Evolutionary conservation across 2,329 filamentous ascomycete species (phyloP).

Genomic region (Aspergillus sp.): DNA sequence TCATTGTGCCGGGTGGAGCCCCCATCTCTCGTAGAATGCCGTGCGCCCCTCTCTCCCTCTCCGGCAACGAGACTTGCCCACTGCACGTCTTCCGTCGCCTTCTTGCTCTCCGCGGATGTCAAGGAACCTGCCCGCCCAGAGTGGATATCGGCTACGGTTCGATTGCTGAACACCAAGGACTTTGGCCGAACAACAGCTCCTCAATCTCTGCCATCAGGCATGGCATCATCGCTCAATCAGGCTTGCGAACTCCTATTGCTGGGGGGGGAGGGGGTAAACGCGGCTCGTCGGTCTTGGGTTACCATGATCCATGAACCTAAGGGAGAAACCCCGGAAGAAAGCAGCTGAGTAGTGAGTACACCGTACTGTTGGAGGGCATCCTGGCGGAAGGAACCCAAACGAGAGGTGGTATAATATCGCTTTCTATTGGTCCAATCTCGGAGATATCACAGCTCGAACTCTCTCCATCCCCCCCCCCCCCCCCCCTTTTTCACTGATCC

Average conservation of each 20-base stretch:
- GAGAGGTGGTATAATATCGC: neutral
- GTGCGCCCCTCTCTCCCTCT: neutral
- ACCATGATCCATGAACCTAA: neutral
- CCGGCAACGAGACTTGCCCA: too few relatives aligned
- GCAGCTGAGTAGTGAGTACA: neutral
- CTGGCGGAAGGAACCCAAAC: neutral
- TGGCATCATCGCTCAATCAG: neutral
- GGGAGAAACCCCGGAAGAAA: neutral
- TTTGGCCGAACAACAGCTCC: neutral
- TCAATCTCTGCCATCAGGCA: neutral
- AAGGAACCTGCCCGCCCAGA: neutral
- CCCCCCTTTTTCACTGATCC: neutral
- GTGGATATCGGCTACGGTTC: neutral
- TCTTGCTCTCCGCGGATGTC: neutral
- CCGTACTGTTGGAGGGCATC: too few relatives aligned
- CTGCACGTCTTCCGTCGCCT: neutral
- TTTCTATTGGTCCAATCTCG: neutral
- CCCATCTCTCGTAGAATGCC: neutral
- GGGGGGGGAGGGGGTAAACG: neutral
- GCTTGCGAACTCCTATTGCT: neutral
- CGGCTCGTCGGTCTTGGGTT: neutral
- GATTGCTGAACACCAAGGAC: neutral
- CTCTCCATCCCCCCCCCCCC: neutral
- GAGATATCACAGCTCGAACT: neutral
- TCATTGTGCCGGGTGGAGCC: neutral